Conservation (phyloP, 495 filamentous ascomycete genomes). For the Tuber calosporum region DNA sequence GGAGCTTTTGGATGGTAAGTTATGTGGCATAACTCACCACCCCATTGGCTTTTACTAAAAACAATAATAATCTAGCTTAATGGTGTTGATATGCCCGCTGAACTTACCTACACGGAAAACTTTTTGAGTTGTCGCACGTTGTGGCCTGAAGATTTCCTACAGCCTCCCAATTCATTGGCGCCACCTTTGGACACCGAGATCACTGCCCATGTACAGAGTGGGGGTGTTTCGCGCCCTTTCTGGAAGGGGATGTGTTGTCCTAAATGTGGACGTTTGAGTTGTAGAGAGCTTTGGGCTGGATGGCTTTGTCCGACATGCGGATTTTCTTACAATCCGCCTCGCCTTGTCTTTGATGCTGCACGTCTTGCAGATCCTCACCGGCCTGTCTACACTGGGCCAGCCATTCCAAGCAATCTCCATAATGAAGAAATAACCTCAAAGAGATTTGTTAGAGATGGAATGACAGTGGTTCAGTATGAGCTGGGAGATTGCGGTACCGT, state of each 20-base stretch:
- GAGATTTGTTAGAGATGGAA: slow-evolving; percentile 32
- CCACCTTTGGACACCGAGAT: slow-evolving; percentile 42
- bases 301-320: slow-evolving; percentile 53
- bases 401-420: slow-evolving; percentile 28
- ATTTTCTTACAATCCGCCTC: slow-evolving; percentile 48
- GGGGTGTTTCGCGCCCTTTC: slow-evolving; percentile 41
- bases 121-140: slow-evolving; percentile 52
- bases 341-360: slow-evolving; percentile 41
- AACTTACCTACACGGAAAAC: slow-evolving; percentile 50
- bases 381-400: slow-evolving; percentile 35
- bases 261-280: slow-evolving; percentile 57
- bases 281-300: slow-evolving; percentile 55
- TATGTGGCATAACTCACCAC: slow-evolving; percentile 19
- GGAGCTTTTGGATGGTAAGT: slow-evolving; percentile 50
- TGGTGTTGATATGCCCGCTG: slow-evolving; percentile 30
- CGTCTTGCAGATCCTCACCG: slow-evolving; percentile 41
- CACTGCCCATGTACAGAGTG: slow-evolving; percentile 38
- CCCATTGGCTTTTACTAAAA: slow-evolving; percentile 10
- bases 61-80: slow-evolving; percentile 16
- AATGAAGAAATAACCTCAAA: slow-evolving; percentile 24
- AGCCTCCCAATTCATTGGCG: slow-evolving; percentile 44
- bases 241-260: slow-evolving; percentile 69
- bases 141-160: slow-evolving; percentile 44
- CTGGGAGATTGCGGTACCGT: slow-evolving; percentile 52
- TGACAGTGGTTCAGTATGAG: slow-evolving; percentile 41